Conservation (phyloP, 2,329 filamentous ascomycete species). For the Triangularia verruculosa region DNA sequence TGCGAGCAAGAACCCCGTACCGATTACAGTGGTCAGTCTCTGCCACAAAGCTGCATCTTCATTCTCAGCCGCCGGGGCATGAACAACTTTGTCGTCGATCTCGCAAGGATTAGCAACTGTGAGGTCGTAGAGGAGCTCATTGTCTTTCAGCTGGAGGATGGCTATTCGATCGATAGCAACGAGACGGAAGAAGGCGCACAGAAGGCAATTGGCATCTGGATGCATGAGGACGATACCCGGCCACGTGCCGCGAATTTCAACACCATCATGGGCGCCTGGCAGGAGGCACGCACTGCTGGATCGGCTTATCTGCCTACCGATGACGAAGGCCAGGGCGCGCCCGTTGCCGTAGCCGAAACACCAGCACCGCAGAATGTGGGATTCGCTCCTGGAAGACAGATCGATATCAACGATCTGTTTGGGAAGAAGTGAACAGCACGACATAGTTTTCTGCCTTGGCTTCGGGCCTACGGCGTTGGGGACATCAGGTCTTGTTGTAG, state of each 20-base stretch:
- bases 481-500: background rate
- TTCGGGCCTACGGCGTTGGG: background rate
- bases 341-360: constrained; percentile 1
- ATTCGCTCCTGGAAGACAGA: constrained; percentile 35
- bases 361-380: background rate
- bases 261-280: constrained; percentile 43
- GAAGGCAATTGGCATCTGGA: constrained; percentile 53
- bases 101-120: constrained; percentile 59
- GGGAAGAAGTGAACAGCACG: constrained; percentile 16
- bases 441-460: background rate
- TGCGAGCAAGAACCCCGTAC: constrained; percentile 58
- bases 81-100: constrained; percentile 66
- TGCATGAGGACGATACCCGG: constrained; percentile 40
- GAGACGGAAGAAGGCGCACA: constrained; percentile 25
- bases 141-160: constrained; percentile 43
- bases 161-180: constrained; percentile 24
- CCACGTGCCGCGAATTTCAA: constrained; percentile 27
- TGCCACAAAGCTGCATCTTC: constrained; percentile 58
- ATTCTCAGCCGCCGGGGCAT: constrained; percentile 70
- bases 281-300: constrained; percentile 28
- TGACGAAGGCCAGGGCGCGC: constrained; percentile 14
- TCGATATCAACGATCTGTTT: constrained; percentile 48
- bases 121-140: constrained; percentile 59
- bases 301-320: constrained; percentile 5
- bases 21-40: constrained; percentile 34